phyloP scores from a whole-genome alignment of 139 green algal species.

The Haematococcus sp. region DNA sequence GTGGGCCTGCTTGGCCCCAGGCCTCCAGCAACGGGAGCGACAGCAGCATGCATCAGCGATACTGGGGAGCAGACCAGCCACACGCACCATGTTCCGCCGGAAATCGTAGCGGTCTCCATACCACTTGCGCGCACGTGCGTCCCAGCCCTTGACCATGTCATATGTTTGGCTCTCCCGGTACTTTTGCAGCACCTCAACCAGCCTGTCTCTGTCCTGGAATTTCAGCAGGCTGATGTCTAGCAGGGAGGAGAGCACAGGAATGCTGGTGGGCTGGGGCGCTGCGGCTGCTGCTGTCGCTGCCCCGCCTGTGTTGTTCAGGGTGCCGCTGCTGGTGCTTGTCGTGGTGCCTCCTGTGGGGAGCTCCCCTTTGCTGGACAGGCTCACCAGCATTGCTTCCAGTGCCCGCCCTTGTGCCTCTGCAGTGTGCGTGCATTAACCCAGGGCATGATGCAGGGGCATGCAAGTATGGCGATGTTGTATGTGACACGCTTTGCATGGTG shows the following conservation, averaged over 20 bases:
- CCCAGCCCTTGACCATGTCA: slow-evolving; percentile 64
- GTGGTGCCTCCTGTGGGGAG: background rate
- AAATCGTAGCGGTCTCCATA: slow-evolving; percentile 70
- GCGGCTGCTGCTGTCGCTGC: background rate
- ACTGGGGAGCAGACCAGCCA: no score
- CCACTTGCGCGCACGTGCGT: slow-evolving; percentile 56
- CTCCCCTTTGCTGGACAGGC: slow-evolving; percentile 18
- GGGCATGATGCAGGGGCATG: background rate
- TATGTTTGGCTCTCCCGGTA: slow-evolving; percentile 32
- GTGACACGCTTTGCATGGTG: no score
- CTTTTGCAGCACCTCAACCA: slow-evolving; percentile 34
- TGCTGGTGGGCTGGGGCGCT: background rate
- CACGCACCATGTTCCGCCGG: slow-evolving; percentile 54
- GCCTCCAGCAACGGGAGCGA: no score
- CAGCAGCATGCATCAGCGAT: no score
- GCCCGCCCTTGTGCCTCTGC: slow-evolving; percentile 20
- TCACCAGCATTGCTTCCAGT: slow-evolving; percentile 42
- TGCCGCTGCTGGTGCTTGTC: background rate
- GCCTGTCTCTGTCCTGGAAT: slow-evolving; percentile 30
- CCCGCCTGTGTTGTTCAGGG: background rate
- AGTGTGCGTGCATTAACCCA: background rate
- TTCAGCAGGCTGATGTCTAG: slow-evolving; percentile 42
- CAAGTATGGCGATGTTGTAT: background rate
- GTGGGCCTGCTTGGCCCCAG: no score
- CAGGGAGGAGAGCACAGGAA: slow-evolving; percentile 10